These are phyloP conservation scores for Lactifluus echinatus DNA, from an alignment of 768 basidiomycete species.

Conservation along the genomic window DNA sequence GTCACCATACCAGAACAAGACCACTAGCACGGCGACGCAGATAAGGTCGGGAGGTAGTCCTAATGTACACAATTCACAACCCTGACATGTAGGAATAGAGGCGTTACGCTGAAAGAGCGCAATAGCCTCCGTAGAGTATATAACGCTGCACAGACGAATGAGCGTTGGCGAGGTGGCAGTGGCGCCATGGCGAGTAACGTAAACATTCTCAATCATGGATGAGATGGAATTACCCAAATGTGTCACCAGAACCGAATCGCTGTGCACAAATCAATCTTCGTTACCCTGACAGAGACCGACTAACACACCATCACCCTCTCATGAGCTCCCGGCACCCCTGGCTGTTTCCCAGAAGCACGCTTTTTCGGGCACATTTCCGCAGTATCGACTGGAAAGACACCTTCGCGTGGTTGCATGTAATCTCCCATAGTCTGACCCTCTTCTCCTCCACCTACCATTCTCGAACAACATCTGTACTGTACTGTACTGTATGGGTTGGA, in stretches of 20 bases:
- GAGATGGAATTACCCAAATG: conserved; percentile 33
- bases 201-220: conserved; percentile 38
- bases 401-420: conserved; percentile 42
- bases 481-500: conserved; percentile 43
- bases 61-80: conserved; percentile 18
- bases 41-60: conserved; percentile 21
- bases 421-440: conserved; percentile 35
- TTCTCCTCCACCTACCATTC: conserved; percentile 34
- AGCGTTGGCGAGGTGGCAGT: conserved; percentile 33
- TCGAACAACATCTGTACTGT: conserved; percentile 48
- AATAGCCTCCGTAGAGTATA: conserved; percentile 31
- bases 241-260: conserved; percentile 59
- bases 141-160: conserved; percentile 40
- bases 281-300: neutral
- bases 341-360: too few species aligned
- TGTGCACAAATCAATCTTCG: conserved; percentile 24
- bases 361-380: too few species aligned
- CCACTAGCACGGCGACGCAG: conserved; percentile 21
- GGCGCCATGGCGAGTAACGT: conserved; percentile 39
- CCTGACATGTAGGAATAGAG: conserved; percentile 16
- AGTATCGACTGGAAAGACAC: too few species aligned
- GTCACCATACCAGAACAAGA: neutral
- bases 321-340: conserved; percentile 39
- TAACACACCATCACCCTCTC: conserved; percentile 41
- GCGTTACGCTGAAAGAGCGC: conserved; percentile 32